These are phyloP conservation scores for Lachancea kluyveri DNA, from an alignment of 805 yeast genomes.

Conservation along the genomic window DNA sequence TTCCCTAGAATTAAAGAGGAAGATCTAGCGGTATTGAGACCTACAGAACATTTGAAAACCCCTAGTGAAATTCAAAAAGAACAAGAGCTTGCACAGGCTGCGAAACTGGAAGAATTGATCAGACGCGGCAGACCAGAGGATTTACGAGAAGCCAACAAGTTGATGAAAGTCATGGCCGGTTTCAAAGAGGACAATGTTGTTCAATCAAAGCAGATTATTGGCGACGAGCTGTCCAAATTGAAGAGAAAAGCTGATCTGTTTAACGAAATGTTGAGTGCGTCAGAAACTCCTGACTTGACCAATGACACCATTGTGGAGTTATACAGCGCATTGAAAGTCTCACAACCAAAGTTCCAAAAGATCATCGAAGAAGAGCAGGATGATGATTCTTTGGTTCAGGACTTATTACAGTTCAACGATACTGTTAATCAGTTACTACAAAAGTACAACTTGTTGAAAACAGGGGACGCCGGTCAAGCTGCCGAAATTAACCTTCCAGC, in stretches of 20 bases:
- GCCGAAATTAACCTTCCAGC: slow-evolving; percentile 38
- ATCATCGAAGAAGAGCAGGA: slow-evolving; percentile 77
- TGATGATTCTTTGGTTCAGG: slow-evolving; percentile 58
- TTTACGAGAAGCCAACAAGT: slow-evolving; percentile 88
- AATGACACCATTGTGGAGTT: slow-evolving; percentile 75
- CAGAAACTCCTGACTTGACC: slow-evolving; percentile 33
- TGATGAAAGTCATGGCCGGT: slow-evolving; percentile 98
- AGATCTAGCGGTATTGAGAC: slow-evolving; percentile 90
- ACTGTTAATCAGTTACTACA: slow-evolving; percentile 60
- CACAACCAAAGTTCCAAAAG: slow-evolving; percentile 82
- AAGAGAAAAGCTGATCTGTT: slow-evolving; percentile 81
- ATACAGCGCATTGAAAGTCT: slow-evolving; percentile 67
- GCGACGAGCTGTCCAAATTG: slow-evolving; percentile 77
- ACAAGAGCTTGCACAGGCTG: slow-evolving; percentile 87
- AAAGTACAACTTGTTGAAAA: slow-evolving; percentile 59
- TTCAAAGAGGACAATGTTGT: slow-evolving; percentile 73
- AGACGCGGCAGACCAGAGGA: slow-evolving; percentile 95
- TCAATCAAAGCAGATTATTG: slow-evolving; percentile 66
- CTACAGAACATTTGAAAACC: slow-evolving; percentile 79
- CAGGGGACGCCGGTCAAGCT: slow-evolving; percentile 58
- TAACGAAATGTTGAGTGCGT: slow-evolving; percentile 71
- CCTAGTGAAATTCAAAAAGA: slow-evolving; percentile 88
- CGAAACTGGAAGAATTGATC: slow-evolving; percentile 90
- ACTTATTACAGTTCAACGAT: slow-evolving; percentile 66
- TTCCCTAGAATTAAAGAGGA: slow-evolving; percentile 90